These are phyloP conservation scores for Hymenoscyphus fraxineus DNA, from an alignment of 2,329 filamentous ascomycete genomes.

Conservation along the genomic window DNA sequence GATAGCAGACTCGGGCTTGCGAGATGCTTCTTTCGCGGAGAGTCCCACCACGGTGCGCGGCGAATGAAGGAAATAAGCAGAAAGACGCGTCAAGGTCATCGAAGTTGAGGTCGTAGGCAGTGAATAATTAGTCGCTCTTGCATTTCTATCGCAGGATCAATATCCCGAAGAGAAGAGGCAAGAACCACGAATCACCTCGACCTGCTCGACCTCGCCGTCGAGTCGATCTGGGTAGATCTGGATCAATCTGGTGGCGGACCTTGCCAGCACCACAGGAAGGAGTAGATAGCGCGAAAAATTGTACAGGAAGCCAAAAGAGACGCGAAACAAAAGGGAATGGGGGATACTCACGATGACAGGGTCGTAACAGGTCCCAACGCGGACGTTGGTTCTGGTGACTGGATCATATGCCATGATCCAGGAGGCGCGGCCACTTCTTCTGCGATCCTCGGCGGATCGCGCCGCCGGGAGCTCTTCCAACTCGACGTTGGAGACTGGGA, in stretches of 20 bases:
- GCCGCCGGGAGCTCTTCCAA: slow-evolving; percentile 23
- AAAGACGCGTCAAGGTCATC: background rate
- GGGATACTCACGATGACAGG: background rate
- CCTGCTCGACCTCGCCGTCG: background rate
- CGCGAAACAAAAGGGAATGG: background rate
- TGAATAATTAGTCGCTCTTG: background rate
- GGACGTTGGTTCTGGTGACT: slow-evolving; percentile 15
- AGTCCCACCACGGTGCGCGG: background rate
- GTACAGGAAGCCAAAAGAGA: background rate
- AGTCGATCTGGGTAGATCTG: background rate
- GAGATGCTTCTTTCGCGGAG: background rate
- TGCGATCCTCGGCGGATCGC: too few species aligned
- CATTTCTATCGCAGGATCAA: background rate
- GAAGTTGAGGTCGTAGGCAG: background rate
- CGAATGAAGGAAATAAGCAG: background rate
- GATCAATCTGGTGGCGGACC: too few species aligned
- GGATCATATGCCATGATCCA: slow-evolving; percentile 22
- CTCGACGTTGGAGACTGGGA: slow-evolving; percentile 18
- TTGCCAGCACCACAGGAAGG: too few species aligned
- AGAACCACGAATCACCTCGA: background rate
- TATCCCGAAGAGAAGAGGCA: background rate
- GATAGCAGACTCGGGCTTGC: background rate
- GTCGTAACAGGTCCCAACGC: slow-evolving; percentile 7
- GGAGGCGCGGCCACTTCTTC: too few species aligned
- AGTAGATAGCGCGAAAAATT: too few species aligned